Evolutionary conservation across 169 alveolate species (phyloP), one percentile per base, ranked within the genome.

Genomic region (Eimeria necatrix): DNA sequence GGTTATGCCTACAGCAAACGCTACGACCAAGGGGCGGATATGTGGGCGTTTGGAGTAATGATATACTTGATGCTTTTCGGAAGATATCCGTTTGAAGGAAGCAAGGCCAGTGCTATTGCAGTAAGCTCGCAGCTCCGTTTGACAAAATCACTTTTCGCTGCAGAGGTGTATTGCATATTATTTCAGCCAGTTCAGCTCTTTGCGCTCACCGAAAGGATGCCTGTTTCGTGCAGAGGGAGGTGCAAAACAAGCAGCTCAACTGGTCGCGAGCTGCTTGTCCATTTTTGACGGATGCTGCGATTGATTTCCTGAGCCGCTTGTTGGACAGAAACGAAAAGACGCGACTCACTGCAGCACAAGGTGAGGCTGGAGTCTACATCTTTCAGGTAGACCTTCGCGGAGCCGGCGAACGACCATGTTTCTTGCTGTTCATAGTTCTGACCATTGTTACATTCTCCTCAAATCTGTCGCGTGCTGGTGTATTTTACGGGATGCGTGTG

Each of bases 1-100:
- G 26, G 6, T 32, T 73, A 59, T 73, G 20, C 84, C 51, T 83
- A 46, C 94, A 95, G 97, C 84, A 95, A 95, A 68, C 87, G 93
- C 64, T 96, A 96, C 80, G 94, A 94, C 78, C 78, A 86, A 16
- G 92, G 96, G 26, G 96, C 96, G 32, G 97, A 96, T 64, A 96
- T 96, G 94, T 96, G 97, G 97, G 97, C 97, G 48, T 94, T 95
- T 12, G 97, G 97, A 12, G 97, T 96, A 46, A 84, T 96, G 96
- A 94, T 96, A 49, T 96, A 93, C 73, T 87, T 96, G 85, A 96
- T 96, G 97, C 93, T 96, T 41, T 95, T 95, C 71, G 97, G 97
- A 26, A 83, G 95, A 60, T 96, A 96, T 56, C 97, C 97, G 16
- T 96, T 96, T 94, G 97, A 95, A 70, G 97, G 97, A 76, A 76